These are phyloP conservation scores for Fagopyrum homotropicum DNA, from an alignment of 148 eudicot genomes.

Conservation along the genomic window DNA sequence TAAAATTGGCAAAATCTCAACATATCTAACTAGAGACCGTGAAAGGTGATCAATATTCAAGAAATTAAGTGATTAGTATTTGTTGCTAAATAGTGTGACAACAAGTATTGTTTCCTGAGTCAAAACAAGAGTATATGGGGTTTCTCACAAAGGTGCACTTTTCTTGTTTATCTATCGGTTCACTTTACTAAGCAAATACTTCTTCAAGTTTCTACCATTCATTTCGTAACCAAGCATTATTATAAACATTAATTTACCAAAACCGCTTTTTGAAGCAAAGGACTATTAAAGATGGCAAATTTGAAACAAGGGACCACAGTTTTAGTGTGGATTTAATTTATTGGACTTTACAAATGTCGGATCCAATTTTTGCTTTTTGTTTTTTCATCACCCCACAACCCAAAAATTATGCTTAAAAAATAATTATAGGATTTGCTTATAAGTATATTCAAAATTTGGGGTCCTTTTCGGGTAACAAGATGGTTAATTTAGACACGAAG, in stretches of 20 bases:
- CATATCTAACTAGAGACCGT: background rate
- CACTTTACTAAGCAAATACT: background rate
- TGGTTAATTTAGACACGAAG: too few relatives aligned
- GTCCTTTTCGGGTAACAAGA: background rate
- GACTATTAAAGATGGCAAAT: background rate
- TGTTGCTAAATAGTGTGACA: constrained; percentile 2
- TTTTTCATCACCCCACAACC: constrained; percentile 7
- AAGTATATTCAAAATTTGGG: background rate
- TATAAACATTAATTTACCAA: background rate
- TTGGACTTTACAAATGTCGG: constrained; percentile 39
- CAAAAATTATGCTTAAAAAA: background rate
- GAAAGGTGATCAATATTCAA: background rate
- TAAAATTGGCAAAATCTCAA: background rate
- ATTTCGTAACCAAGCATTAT: background rate
- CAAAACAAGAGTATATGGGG: background rate
- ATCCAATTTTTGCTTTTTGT: constrained; percentile 21
- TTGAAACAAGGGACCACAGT: constrained; percentile 6
- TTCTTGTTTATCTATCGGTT: background rate
- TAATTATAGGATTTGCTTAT: background rate
- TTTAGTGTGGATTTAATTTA: constrained; percentile 14
- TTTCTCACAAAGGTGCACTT: background rate
- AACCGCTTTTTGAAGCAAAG: background rate
- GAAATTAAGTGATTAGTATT: background rate
- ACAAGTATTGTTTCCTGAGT: background rate
- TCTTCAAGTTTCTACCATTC: background rate